Evolutionary conservation across 345 rosid genomes (phyloP).

Genomic region (Euphorbia lathyris): DNA sequence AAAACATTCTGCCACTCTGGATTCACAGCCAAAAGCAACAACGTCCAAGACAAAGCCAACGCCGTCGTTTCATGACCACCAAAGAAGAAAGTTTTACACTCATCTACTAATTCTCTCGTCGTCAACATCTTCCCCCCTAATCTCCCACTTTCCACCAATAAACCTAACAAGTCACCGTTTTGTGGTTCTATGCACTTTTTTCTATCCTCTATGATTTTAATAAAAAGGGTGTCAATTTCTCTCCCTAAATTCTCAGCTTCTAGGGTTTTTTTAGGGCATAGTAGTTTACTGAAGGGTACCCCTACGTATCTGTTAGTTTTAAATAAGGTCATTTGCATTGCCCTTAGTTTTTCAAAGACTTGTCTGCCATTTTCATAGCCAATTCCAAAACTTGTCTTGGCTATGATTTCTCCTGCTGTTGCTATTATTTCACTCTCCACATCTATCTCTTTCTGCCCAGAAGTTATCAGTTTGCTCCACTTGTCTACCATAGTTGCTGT

Average conservation of each 20-base stretch:
- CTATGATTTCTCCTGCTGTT: conserved; percentile 82
- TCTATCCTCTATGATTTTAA: conserved; percentile 51
- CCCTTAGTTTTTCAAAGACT: conserved; percentile 63
- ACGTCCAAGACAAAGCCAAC: conserved; percentile 76
- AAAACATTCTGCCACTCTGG: conserved; percentile 76
- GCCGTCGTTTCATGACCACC: conserved; percentile 97
- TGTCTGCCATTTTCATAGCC: conserved; percentile 46
- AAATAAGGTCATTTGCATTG: conserved; percentile 69
- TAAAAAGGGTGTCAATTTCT: conserved; percentile 67
- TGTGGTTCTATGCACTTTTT: conserved; percentile 26
- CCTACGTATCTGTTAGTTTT: conserved; percentile 79
- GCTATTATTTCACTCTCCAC: conserved; percentile 63
- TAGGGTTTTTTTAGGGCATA: conserved; percentile 47
- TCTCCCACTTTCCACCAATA: conserved; percentile 42
- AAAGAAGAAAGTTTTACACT: conserved; percentile 95
- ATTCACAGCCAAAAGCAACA: conserved; percentile 70
- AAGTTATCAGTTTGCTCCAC: conserved; percentile 48
- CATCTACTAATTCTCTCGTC: conserved; percentile 65
- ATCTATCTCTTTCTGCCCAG: conserved; percentile 54
- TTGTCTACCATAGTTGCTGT: conserved; percentile 61
- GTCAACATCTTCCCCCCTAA: conserved; percentile 46
- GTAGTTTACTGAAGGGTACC: conserved; percentile 60
- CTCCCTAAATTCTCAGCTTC: conserved; percentile 57
- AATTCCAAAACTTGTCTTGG: conserved; percentile 84
- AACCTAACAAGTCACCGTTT: conserved; percentile 59